These are phyloP conservation scores for Melaleuca quinquenervia DNA, from an alignment of 345 rosid genomes.

Conservation along the genomic window DNA sequence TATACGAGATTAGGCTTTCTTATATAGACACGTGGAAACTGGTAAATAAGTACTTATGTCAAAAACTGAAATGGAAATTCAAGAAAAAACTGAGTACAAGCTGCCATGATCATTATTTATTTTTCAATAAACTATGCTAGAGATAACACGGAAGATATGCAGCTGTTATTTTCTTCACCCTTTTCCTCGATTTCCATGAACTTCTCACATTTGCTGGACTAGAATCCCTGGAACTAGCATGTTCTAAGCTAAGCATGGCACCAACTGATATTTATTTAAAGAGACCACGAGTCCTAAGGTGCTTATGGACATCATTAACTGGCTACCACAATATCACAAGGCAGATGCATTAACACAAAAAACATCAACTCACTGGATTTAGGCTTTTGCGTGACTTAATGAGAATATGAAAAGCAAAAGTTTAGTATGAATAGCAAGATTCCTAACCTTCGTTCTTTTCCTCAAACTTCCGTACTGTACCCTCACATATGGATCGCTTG, in stretches of 20 bases:
- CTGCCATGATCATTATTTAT: background rate
- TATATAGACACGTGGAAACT: background rate
- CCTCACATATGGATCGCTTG: conserved; percentile 96
- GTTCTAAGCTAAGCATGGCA: background rate
- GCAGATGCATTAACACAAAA: background rate
- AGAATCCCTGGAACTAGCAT: background rate
- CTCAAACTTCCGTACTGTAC: conserved; percentile 78
- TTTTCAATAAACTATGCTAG: background rate
- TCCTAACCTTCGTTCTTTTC: conserved; percentile 78
- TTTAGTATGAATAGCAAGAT: background rate
- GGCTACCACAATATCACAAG: background rate
- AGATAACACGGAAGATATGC: background rate
- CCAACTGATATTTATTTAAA: background rate
- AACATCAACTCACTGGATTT: background rate
- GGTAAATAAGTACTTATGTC: background rate
- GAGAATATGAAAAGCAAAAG: background rate
- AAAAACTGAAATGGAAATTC: background rate
- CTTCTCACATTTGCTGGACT: background rate
- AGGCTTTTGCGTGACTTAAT: background rate
- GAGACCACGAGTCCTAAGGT: background rate
- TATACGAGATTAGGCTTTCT: background rate
- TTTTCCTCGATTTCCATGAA: background rate
- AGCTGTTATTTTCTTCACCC: background rate
- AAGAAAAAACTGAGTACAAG: background rate
- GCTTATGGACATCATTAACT: background rate